phyloP scores from a whole-genome alignment of 139 green algal species.

The Chlamydomonas schloesseri region DNA sequence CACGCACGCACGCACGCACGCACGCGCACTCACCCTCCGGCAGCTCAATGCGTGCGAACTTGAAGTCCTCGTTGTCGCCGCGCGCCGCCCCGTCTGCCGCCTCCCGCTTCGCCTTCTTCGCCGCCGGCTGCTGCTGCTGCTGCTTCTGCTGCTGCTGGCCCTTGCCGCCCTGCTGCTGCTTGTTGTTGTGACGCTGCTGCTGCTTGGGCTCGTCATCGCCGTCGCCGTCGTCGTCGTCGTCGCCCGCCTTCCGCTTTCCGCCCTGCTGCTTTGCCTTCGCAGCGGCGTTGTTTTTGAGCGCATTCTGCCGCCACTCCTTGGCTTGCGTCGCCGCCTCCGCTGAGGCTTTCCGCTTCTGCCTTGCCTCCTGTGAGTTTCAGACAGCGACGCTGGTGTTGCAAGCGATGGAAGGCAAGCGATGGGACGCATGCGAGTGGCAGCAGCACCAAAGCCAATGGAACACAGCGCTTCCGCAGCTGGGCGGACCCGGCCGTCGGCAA shows the following conservation, averaged over 20 bases:
- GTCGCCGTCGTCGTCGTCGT: background rate
- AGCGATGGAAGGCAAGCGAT: no score
- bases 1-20: no score
- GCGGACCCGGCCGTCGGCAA: no score
- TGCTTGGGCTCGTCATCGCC: background rate
- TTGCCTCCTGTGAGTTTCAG: conserved; percentile 41
- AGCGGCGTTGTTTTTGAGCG: conserved; percentile 44
- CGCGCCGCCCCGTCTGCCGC: background rate
- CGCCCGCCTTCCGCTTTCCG: conserved; percentile 9
- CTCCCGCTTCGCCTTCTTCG: conserved; percentile 47
- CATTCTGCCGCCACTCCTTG: conserved; percentile 61
- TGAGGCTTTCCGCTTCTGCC: conserved; percentile 40
- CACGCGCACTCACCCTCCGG: conserved; percentile 36
- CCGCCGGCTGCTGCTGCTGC: background rate
- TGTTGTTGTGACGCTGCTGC: background rate
- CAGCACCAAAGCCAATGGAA: no score
- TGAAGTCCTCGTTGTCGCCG: conserved; percentile 39
- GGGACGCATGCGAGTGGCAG: no score
- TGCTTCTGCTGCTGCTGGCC: conserved; percentile 36
- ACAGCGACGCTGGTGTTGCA: no score
- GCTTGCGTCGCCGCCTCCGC: conserved; percentile 16
- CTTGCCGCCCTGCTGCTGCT: conserved; percentile 24
- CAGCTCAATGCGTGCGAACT: conserved; percentile 65
- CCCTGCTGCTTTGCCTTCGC: conserved; percentile 52
- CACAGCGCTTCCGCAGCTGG: no score